These are phyloP conservation scores for Amphibolis antarctica DNA, from an alignment of 106 monocot genomes.

Conservation along the genomic window DNA sequence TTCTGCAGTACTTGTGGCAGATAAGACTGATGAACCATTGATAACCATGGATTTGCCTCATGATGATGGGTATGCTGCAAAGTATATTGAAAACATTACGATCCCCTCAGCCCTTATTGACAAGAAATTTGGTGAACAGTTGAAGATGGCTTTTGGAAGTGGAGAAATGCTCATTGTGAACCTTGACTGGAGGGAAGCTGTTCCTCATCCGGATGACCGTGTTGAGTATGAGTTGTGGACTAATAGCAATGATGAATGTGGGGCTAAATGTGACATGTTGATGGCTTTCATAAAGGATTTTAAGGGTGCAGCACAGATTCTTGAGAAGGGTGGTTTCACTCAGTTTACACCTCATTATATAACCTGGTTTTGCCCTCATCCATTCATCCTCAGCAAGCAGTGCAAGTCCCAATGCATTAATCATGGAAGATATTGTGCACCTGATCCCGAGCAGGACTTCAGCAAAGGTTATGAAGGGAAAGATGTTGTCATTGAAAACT, in stretches of 20 bases:
- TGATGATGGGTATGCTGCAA: slow-evolving; percentile 70
- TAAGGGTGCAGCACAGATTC: slow-evolving; percentile 82
- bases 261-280: slow-evolving; percentile 81
- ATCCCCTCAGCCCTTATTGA: slow-evolving; percentile 91
- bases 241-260: slow-evolving; percentile 98
- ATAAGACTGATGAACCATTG: slow-evolving; percentile 76
- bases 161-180: slow-evolving; percentile 94
- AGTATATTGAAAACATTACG: slow-evolving; percentile 80
- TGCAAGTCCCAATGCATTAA: slow-evolving; percentile 97
- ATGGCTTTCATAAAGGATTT: slow-evolving; percentile 84
- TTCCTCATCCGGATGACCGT: slow-evolving; percentile 95
- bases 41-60: slow-evolving; percentile 94
- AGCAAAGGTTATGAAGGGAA: slow-evolving; percentile 91
- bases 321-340: slow-evolving; percentile 80
- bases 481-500: slow-evolving; percentile 90
- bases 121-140: slow-evolving; percentile 58
- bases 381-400: slow-evolving; percentile 83
- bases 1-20: slow-evolving; percentile 83
- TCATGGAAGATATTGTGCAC: slow-evolving; percentile 92
- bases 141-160: slow-evolving; percentile 55
- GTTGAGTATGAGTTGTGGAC: slow-evolving; percentile 98
- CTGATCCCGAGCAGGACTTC: slow-evolving; percentile 96
- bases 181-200: slow-evolving; percentile 96
- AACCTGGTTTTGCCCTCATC: slow-evolving; percentile 91
- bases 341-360: slow-evolving; percentile 99